Evolutionary conservation across 129 eudicot species (phyloP), one percentile per base, ranked within the genome.

Genomic region (Chrysanthemum makinoi): DNA sequence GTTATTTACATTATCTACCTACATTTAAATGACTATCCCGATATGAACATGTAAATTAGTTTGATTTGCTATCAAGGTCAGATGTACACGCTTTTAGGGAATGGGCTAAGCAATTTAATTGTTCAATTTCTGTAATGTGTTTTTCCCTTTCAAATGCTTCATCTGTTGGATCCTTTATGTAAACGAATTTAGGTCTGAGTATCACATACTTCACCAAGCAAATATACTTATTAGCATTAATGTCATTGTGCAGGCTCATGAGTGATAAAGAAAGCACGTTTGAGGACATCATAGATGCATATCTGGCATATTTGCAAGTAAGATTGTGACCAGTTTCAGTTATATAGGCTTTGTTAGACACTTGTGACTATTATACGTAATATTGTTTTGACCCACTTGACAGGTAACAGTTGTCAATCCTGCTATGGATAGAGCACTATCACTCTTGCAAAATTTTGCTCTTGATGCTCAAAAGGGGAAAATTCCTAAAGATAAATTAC

Each of bases 351-450:
- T 18, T 59, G 6, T 60, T 61, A 53, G 7, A 58, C 19, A 10
- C 20, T 60, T 68, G n/a, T 51, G 33, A 28, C 19, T 43, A 15
- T 68, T 73, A 2, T 39, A 39, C 2, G 46, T 2, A 6, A 39
- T 39, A 39, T 5, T 75, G 39, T 60, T 78, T 3, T 65, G 60
- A 55, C 62, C 60, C 58, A 43, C 51, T 72, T 63, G 71, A 5
- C 78, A 94, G 96, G 86, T 94, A 72, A 94, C 89, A 9, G 96
- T 89, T 58, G 98, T 94, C 20, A 87, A 94, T 86, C 98, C 97
- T 74, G 90, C 96, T 65, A 87, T 94, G 96, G 96, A 89, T 65
- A 87, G 83, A 82, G 98, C 95, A 46, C 55, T 86, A 57, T 79
- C 77, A 67, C 77, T 89, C 46, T 70, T 94, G 81, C 80, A 89